Evolutionary conservation across 352 stramenopile genomes (phyloP).

Genomic region (Pythium grandisporangium): DNA sequence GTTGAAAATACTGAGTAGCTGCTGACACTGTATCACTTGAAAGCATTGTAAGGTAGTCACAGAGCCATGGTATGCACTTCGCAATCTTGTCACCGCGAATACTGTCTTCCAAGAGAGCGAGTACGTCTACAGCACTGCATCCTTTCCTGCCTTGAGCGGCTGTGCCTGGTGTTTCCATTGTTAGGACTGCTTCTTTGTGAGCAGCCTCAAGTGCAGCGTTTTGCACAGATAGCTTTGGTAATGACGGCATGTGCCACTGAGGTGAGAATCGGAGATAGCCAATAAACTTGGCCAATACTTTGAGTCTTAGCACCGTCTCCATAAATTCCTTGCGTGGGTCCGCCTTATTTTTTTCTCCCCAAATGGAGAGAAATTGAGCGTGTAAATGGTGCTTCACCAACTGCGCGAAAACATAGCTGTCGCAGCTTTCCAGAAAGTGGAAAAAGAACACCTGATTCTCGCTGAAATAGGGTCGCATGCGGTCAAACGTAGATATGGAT

Average conservation of each 20-base stretch:
- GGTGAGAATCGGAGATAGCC: slow-evolving; percentile 53
- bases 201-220: slow-evolving; percentile 44
- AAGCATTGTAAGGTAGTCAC: slow-evolving; percentile 58
- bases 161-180: slow-evolving; percentile 29
- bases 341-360: slow-evolving; percentile 3
- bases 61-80: slow-evolving; percentile 58
- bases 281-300: slow-evolving; percentile 62
- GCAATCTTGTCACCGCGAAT: slow-evolving; percentile 25
- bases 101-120: slow-evolving; percentile 29
- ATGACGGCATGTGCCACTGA: slow-evolving; percentile 40
- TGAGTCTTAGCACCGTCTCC: slow-evolving; percentile 42
- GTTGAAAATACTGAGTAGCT: slow-evolving; percentile 37
- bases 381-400: slow-evolving; percentile 50
- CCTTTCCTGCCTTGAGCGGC: too few species aligned
- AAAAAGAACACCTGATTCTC: slow-evolving; percentile 76
- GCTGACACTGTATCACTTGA: slow-evolving; percentile 35
- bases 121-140: slow-evolving; percentile 28
- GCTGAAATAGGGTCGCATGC: slow-evolving; percentile 30
- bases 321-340: slow-evolving; percentile 54
- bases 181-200: slow-evolving; percentile 36
- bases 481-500: slow-evolving; percentile 20
- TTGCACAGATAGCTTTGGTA: slow-evolving; percentile 18
- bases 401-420: slow-evolving; percentile 54
- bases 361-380: slow-evolving; percentile 31
- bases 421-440: slow-evolving; percentile 52